Base-by-base conservation (phyloP, 2,329 filamentous ascomycete species). In the Botryotinia calthae region DNA sequence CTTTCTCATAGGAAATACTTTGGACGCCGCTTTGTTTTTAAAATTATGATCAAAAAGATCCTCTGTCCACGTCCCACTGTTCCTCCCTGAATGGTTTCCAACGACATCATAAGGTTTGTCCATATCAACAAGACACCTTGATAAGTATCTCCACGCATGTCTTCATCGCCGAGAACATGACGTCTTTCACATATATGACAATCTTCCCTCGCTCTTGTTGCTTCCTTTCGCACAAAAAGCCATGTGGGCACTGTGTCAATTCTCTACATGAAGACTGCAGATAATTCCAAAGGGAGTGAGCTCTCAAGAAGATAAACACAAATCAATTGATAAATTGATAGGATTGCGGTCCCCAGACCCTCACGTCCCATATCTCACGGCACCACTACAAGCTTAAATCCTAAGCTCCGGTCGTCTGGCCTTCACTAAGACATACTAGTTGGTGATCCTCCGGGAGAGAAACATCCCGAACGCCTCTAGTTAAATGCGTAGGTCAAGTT, bases 391-490 rank as follows among this genome's bases (percentile, higher is more conserved):
- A 37, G 63, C 28, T 66, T 54, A 67, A 22, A 22, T 63, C 40
- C 37, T 31, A 54, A 54, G 37, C 40, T 67, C 31, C 46, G 25
- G 20, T 16, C 40, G 16, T 56, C 34, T 56, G 48, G 28, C 25
- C 22, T 56, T 56, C 34, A 42, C 48, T 25, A 42, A 56, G 25
- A 28, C 48, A 56, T 48, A 56, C 62, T 34, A 48, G 46, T 7
- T 28, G 42, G 31, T 37, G 62, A 58, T 68, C 65, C n/a, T 58
- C 65, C 65, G 65, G 65, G 40, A 68, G 40, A 42, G 65, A 42
- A 31, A 56, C 48, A 68, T 56, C 65, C 64, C 34, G 65, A 56
- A 56, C 65, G 37, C 48, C 48, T 44, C 34, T 56, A 56, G 65
- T 56, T 51, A 12, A 25, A 68, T 42, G 48, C 18, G 65, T 68